phyloP scores from a whole-genome alignment of 805 yeast genomes.

The Metschnikowia gruessii region DNA sequence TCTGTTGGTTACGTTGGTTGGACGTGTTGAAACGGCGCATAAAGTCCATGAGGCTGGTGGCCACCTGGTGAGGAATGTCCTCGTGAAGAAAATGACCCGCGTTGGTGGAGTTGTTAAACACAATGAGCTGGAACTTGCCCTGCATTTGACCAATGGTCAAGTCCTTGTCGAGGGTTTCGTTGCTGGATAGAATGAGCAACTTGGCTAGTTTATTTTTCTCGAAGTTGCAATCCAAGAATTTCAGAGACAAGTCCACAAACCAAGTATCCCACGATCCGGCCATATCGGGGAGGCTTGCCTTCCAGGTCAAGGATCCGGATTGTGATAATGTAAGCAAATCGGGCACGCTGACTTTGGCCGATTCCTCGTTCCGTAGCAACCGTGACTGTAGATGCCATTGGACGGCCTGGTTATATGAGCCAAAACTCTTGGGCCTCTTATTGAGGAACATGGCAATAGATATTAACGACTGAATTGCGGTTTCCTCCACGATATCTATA shows the following conservation, averaged over 20 bases:
- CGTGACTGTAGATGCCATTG: slow-evolving; percentile 73
- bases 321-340: slow-evolving; percentile 42
- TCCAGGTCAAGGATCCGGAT: slow-evolving; percentile 48
- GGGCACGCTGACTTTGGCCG: slow-evolving; percentile 82
- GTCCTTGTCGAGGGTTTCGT: slow-evolving; percentile 81
- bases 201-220: slow-evolving; percentile 43
- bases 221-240: slow-evolving; percentile 37
- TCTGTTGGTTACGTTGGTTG: slow-evolving; percentile 28
- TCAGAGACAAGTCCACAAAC: slow-evolving; percentile 67
- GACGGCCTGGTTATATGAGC: slow-evolving; percentile 55
- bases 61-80: slow-evolving; percentile 72
- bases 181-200: slow-evolving; percentile 78
- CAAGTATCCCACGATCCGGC: slow-evolving; percentile 74
- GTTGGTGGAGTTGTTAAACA: slow-evolving; percentile 51
- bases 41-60: slow-evolving; percentile 51
- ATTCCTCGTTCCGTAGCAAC: slow-evolving; percentile 50
- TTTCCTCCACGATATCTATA: slow-evolving; percentile 92
- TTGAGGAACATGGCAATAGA: slow-evolving; percentile 66
- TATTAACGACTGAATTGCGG: slow-evolving; percentile 68
- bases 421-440: slow-evolving; percentile 62
- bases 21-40: slow-evolving; percentile 44
- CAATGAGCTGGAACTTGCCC: slow-evolving; percentile 88
- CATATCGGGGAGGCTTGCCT: slow-evolving; percentile 59
- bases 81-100: slow-evolving; percentile 96
- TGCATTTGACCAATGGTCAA: slow-evolving; percentile 97